Conservation (phyloP, 1,284 basidiomycete species). For the Cutaneotrichosporon sp. region DNA sequence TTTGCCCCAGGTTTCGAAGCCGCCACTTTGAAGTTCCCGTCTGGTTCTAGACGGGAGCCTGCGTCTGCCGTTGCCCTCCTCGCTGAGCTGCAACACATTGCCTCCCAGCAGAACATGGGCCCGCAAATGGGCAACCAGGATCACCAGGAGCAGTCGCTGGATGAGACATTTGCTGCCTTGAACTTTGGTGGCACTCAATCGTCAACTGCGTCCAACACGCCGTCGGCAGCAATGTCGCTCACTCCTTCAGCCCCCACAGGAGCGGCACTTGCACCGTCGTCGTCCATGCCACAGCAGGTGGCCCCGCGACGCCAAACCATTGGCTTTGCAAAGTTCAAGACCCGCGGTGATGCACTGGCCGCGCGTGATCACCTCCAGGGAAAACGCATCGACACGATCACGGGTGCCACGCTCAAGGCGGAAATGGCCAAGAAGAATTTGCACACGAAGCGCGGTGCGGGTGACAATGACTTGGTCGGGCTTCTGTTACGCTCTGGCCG, state of each 20-base stretch:
- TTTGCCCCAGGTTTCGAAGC: slow-evolving; percentile 96
- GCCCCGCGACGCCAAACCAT: slow-evolving; percentile 77
- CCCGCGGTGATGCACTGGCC: slow-evolving; percentile 78
- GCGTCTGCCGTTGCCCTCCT: slow-evolving; percentile 33
- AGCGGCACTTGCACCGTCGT: slow-evolving; percentile 31
- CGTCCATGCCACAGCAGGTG: slow-evolving; percentile 27
- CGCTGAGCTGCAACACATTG: slow-evolving; percentile 44
- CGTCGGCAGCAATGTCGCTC: slow-evolving; percentile 55
- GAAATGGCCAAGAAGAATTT: slow-evolving; percentile 99
- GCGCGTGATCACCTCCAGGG: slow-evolving; percentile 90
- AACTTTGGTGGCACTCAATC: slow-evolving; percentile 41
- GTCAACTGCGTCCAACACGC: slow-evolving; percentile 46
- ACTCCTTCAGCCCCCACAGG: slow-evolving; percentile 53
- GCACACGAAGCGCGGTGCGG: slow-evolving; percentile 83
- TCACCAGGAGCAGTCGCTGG: slow-evolving; percentile 29
- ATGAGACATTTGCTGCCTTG: slow-evolving; percentile 44
- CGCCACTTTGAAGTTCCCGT: slow-evolving; percentile 92
- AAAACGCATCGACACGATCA: slow-evolving; percentile 87
- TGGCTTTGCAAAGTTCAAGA: slow-evolving; percentile 93
- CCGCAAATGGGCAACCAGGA: slow-evolving; percentile 14
- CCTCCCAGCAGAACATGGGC: slow-evolving; percentile 34
- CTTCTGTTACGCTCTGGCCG: slow-evolving; percentile 43
- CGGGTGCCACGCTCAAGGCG: slow-evolving; percentile 89
- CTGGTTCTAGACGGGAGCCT: slow-evolving; percentile 40
- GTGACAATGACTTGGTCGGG: slow-evolving; percentile 52